Evolutionary conservation across 2,329 filamentous ascomycete species (phyloP), one percentile per base, ranked within the genome.

Genomic region (Stylonectria norvegica): DNA sequence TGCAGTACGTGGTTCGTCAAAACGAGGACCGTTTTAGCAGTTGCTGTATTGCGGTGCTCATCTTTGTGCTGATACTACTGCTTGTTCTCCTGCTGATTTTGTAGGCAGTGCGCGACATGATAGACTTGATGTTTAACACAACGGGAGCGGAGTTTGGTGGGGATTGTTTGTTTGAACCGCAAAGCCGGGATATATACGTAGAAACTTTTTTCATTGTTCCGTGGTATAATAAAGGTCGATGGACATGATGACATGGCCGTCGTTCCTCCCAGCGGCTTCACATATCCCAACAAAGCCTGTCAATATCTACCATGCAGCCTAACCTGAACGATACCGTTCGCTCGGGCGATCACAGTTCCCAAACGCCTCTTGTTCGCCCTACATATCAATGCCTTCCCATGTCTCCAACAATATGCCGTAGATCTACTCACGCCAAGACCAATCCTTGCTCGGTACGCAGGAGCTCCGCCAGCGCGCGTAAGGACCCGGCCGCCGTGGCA

Each of bases 21-120:
- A 97, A 95, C 64, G 93, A 98, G 75, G 93, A 95, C 78, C 71
- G 73, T 57, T 73, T 70, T 70, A 95, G 89, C 53, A 89, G 89
- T 63, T 96, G 89, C 69, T 97, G 90, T 65, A 95, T 98, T 55
- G 87, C 75, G 4, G 70, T 94, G 15, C 75, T 97, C 55, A 95
- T 97, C 45, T 80, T 93, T 48, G 86, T 95, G 25, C 72, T 97
- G 51, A 88, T 97, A 43, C 68, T 98, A 19, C 68, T 98, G 56
- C 72, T 98, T 57, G 78, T 97, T 48, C 69, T 98, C 53, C 71
- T 97, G 30, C 58, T 86, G 55, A 65, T 85, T 32, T 58, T 85
- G 53, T 85, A 65, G 45, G 23, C 5, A 4, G 17, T 39, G 17
- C 15, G 30, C 18, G 14, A 52, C 35, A 47, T 31, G 32, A n/a